phyloP scores from a whole-genome alignment of 75 land plant species.

The Selaginella moellendorffii region DNA sequence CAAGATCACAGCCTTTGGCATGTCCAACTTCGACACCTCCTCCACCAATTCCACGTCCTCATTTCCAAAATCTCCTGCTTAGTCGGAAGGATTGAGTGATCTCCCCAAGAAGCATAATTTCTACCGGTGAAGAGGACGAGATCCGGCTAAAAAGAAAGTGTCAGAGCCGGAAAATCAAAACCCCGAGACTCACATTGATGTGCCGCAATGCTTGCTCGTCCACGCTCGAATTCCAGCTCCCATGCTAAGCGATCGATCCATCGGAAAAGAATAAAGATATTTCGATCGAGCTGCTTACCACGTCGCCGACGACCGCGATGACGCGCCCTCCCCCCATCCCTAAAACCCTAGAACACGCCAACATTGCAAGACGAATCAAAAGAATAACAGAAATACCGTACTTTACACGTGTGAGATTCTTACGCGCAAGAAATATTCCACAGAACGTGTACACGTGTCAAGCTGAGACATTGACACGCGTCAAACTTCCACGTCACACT shows the following conservation, averaged over 20 bases:
- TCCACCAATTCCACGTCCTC: slow-evolving; percentile 78
- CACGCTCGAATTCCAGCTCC: neutral
- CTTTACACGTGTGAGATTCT: too few species aligned
- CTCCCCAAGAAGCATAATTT: neutral
- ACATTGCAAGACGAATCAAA: too few species aligned
- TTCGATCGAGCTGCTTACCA: neutral
- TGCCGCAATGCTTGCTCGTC: neutral
- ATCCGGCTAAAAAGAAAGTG: neutral
- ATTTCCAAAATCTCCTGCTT: slow-evolving; percentile 82
- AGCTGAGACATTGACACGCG: too few species aligned
- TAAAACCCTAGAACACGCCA: too few species aligned
- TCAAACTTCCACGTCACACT: too few species aligned
- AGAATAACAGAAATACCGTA: too few species aligned
- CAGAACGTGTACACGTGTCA: too few species aligned
- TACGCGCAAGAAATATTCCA: too few species aligned
- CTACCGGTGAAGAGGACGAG: neutral
- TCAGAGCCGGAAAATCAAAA: neutral
- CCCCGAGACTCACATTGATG: neutral
- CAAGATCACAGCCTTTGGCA: slow-evolving; percentile 73
- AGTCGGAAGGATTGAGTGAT: neutral
- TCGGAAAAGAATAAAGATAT: neutral
- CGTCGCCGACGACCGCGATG: neutral
- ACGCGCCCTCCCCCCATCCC: too few species aligned
- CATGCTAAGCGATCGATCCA: neutral
- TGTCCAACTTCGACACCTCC: slow-evolving; percentile 38